phyloP scores from a whole-genome alignment of 345 rosid species.

The Eutrema heterophyllum region DNA sequence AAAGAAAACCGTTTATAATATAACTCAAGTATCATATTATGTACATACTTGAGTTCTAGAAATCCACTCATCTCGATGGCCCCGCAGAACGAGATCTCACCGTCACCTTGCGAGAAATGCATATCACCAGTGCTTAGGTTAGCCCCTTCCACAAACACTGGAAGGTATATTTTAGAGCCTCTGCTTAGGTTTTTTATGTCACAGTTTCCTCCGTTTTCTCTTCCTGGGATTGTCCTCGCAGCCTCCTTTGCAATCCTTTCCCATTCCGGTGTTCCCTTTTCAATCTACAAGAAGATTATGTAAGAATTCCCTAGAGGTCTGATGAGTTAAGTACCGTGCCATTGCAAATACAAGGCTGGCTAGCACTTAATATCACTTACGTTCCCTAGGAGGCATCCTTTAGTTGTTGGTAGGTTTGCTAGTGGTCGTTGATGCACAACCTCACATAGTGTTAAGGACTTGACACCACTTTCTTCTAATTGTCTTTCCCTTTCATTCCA shows the following conservation, averaged over 20 bases:
- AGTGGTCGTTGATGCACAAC: constrained; percentile 80
- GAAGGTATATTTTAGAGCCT: constrained; percentile 82
- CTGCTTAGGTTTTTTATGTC: constrained; percentile 83
- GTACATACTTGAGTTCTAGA: constrained; percentile 66
- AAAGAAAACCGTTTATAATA: background rate
- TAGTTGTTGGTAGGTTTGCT: constrained; percentile 65
- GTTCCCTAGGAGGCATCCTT: constrained; percentile 73
- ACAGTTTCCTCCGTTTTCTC: constrained; percentile 97
- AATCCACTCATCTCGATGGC: constrained; percentile 96
- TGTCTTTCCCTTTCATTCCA: constrained; percentile 84
- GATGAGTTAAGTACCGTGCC: background rate
- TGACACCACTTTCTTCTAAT: constrained; percentile 54
- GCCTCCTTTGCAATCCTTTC: constrained; percentile 68
- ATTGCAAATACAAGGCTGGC: background rate
- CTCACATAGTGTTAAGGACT: constrained; percentile 55
- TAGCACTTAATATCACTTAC: constrained; percentile 29
- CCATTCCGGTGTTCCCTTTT: constrained; percentile 65
- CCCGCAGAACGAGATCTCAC: constrained; percentile 89
- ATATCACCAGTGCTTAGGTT: constrained; percentile 87
- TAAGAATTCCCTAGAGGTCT: background rate
- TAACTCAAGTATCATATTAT: background rate
- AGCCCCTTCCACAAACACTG: constrained; percentile 89
- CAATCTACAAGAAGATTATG: constrained; percentile 40
- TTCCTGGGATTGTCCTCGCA: constrained; percentile 82
- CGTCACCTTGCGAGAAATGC: constrained; percentile 98